Conservation (phyloP, 2,329 filamentous ascomycete genomes). For the Colletotrichum sp. region DNA sequence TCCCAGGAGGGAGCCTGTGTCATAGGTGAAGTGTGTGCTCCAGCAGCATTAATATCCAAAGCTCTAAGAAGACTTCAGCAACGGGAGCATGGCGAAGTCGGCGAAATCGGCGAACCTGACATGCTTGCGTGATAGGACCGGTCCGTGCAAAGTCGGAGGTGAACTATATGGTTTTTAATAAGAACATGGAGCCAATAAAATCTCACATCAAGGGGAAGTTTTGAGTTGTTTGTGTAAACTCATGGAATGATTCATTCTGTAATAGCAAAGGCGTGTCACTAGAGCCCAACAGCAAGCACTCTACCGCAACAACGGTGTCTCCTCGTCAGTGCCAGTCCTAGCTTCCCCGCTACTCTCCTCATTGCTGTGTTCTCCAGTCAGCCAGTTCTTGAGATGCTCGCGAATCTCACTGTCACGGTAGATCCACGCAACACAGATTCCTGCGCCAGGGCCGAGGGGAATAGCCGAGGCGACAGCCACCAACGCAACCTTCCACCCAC, state of each 20-base stretch:
- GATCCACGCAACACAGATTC: constrained; percentile 43
- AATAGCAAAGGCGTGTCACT: background rate
- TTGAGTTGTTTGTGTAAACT: background rate
- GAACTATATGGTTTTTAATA: background rate
- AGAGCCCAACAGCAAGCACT: fast-evolving
- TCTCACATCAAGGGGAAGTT: background rate
- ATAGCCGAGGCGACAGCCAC: constrained; percentile 33
- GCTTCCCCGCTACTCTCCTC: background rate
- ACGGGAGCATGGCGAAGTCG: fast-evolving
- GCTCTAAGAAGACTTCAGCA: too few species aligned
- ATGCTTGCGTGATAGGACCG: background rate
- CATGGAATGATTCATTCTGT: background rate
- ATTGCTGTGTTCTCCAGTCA: background rate
- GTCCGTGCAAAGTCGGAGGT: background rate
- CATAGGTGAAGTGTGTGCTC: too few species aligned
- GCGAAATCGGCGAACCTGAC: too few species aligned
- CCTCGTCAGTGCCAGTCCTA: constrained; percentile 29
- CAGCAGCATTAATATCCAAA: too few species aligned
- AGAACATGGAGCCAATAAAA: too few species aligned
- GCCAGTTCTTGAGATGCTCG: constrained; percentile 23
- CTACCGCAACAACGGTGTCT: constrained; percentile 35
- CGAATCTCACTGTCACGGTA: constrained; percentile 42
- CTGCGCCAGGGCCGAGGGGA: constrained; percentile 42
- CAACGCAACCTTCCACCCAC: constrained; percentile 45
- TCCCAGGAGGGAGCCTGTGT: too few species aligned